A percentile compares a stretch with the other conserved stretches of the same genome.
Conservation (phyloP, 371 early-diverging fungal genomes). For the Saksenaea vasiformis region DNA sequence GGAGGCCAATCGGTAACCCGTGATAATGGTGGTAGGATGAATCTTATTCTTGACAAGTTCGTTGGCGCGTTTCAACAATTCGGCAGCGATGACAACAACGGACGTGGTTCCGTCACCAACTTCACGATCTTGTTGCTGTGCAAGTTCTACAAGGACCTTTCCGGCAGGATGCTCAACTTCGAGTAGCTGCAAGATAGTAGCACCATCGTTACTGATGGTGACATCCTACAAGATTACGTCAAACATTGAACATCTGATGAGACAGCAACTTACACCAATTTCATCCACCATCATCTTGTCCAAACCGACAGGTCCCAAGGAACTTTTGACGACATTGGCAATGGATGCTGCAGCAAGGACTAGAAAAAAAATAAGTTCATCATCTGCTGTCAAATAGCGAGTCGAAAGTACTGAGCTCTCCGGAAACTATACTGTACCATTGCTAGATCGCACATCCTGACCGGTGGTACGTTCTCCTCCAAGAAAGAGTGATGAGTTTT, state of each 20-base stretch:
- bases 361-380: constrained; percentile 19
- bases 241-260: constrained; percentile 8
- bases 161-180: constrained; percentile 99
- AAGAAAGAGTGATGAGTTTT: constrained; percentile 64
- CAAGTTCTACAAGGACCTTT: constrained; percentile 96
- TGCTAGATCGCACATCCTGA: constrained; percentile 92
- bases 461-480: constrained; percentile 94
- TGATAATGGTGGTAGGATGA: constrained; percentile 98
- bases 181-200: constrained; percentile 97
- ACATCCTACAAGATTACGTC: constrained; percentile 77
- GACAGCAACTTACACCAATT: constrained; percentile 81
- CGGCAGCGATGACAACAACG: constrained; percentile 99
- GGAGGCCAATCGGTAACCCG: constrained; percentile 97
- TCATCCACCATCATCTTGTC: constrained; percentile 99
- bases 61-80: constrained; percentile 96
- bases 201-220: constrained; percentile 99
- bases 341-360: constrained; percentile 82
- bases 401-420: not conserved
- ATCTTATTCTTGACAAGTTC: constrained; percentile 98
- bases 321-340: constrained; percentile 98
- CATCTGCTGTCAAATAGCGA: not conserved
- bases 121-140: constrained; percentile 99
- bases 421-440: constrained; percentile 68
- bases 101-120: constrained; percentile 99
- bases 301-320: constrained; percentile 99